Percentiles rank a stretch among this genome's conserved stretches.
Conservation (phyloP, 768 basidiomycete genomes). For the Gymnopilus dilepis region DNA sequence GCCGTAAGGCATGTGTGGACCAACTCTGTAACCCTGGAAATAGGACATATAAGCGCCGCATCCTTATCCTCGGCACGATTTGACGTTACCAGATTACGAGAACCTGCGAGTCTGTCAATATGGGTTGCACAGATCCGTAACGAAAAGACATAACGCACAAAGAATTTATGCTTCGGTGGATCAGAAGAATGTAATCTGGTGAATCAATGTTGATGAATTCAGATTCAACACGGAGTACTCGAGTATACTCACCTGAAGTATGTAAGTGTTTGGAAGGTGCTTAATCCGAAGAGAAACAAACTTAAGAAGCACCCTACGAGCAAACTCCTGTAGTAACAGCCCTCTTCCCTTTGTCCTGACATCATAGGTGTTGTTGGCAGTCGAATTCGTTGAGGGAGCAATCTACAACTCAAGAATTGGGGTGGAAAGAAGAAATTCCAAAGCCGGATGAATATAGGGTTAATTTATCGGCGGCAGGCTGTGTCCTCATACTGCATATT, state of each 20-base stretch:
- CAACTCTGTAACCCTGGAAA: constrained; percentile 15
- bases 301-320: neutral
- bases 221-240: too few species aligned
- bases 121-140: neutral
- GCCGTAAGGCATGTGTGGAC: constrained; percentile 8
- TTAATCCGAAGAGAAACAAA: neutral
- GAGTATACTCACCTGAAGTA: constrained; percentile 16
- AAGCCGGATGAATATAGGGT: neutral
- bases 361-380: neutral
- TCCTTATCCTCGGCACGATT: neutral
- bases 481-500: neutral
- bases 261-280: neutral
- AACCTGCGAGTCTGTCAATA: constrained; percentile 8
- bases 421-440: neutral
- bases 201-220: neutral
- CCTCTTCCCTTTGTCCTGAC: neutral
- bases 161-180: constrained; percentile 9
- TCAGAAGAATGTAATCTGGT: constrained; percentile 7
- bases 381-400: neutral
- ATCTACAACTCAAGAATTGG: neutral
- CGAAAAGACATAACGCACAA: constrained; percentile 4
- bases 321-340: neutral
- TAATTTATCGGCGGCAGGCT: neutral
- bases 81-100: constrained; percentile 14
- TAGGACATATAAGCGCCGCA: neutral